Base-by-base conservation (phyloP, 192 early-diverging fungal genomes). In the Linnemannia zychae region DNA sequence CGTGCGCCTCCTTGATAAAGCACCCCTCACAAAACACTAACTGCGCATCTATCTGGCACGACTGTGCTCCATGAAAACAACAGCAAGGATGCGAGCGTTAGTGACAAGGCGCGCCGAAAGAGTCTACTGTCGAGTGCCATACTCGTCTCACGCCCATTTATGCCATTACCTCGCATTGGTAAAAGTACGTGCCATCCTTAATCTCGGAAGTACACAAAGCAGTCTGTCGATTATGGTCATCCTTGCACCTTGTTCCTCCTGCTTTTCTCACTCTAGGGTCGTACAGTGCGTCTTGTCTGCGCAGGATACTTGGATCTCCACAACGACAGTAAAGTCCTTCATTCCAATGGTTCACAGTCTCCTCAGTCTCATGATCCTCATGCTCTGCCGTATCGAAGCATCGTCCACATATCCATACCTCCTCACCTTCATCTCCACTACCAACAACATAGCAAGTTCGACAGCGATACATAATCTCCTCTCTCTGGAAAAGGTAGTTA, bases 151-250 rank as follows among this genome's bases (percentile, higher is more conserved):
- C 57, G 13, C 3, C 0, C 11, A 17, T 40, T 17, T 53, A 7
- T 31, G 12, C 40, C 2, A 0, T 48, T 79, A 84, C 82, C 77
- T 84, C 50, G 67, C 82, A 84, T 15, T 28, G 38, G 28, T 84
- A 84, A 47, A 67, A 84, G 31, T 22, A 49, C 82, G 71, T 75
- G 38, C 82, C 82, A 20, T 74, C 77, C 31, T 75, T 79, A 53
- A 84, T 84, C 1, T 84, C 68, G 15, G 53, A 68, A 0, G 77
- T 49, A n/a, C 82, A 84, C 16, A 84, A 52, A 28, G 75, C 47
- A n/a, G 67, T 84, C 40, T 79, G 82, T 17, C 82, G 82, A 37
- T 76, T 79, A 60, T 84, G 82, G 57, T 84, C 82, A 24, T 79
- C 72, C 28, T 22, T 34, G 28, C 82, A 84, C 24, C 13, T 65